phyloP scores from a whole-genome alignment of 495 filamentous ascomycete genomes.

The Trichocladium uniseriatum region DNA sequence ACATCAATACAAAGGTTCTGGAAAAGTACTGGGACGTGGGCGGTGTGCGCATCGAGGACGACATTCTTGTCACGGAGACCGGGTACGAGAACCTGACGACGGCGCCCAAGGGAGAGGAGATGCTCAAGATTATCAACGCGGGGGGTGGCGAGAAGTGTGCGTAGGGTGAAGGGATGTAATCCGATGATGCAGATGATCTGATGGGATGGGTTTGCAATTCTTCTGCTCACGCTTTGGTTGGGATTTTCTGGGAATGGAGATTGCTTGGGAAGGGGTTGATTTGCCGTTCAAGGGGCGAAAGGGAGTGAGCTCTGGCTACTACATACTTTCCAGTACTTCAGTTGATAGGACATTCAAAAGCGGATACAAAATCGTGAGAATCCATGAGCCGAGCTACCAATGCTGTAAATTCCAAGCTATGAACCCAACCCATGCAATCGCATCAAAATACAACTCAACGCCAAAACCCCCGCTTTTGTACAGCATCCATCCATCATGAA shows the following conservation, averaged over 20 bases:
- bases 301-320: no score
- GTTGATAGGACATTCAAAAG: no score
- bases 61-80: constrained; percentile 67
- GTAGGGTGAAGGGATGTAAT: neutral
- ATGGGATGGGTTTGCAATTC: no score
- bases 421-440: constrained; percentile 1
- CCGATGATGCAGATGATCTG: no score
- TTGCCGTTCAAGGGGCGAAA: no score
- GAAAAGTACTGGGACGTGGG: constrained; percentile 68
- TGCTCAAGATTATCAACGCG: constrained; percentile 28
- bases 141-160: neutral
- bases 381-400: no score
- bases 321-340: no score
- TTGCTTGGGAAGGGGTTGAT: no score
- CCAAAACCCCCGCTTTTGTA: neutral
- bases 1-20: constrained; percentile 65
- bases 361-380: no score
- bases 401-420: neutral
- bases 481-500: constrained; percentile 6
- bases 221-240: no score
- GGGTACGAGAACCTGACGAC: constrained; percentile 79
- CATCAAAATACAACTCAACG: neutral
- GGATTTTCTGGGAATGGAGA: no score
- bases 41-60: constrained; percentile 88
- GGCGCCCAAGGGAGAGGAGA: constrained; percentile 65